These are phyloP conservation scores for Nitzschia putrida DNA, from an alignment of 108 stramenopile species.

Conservation along the genomic window DNA sequence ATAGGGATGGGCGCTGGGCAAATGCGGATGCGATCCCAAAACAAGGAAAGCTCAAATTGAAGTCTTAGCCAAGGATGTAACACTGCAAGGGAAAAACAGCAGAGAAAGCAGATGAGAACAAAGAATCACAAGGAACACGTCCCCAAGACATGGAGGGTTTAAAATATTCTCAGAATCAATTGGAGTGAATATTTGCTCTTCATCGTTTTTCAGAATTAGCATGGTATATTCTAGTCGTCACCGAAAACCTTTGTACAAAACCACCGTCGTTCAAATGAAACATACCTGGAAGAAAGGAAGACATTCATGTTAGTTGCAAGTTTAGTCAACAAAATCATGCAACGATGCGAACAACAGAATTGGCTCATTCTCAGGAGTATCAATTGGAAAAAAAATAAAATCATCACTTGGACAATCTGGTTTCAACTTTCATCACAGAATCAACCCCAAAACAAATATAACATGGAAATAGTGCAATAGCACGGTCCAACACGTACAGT, in stretches of 20 bases:
- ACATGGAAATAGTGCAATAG: no score
- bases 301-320: neutral
- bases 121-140: neutral
- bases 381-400: conserved; percentile 39
- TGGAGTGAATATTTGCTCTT: conserved; percentile 36
- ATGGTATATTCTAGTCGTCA: conserved; percentile 52
- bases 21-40: conserved; percentile 9
- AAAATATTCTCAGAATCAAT: conserved; percentile 40
- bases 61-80: conserved; percentile 11
- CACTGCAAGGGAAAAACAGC: neutral
- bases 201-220: conserved; percentile 53
- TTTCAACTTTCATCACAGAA: conserved; percentile 24
- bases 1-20: conserved; percentile 6
- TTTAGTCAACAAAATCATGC: no score
- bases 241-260: conserved; percentile 8
- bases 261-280: neutral
- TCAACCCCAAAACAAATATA: neutral
- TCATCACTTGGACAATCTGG: conserved; percentile 21
- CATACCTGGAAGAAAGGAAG: neutral
- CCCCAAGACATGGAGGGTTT: neutral
- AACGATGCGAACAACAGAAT: no score
- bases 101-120: conserved; percentile 5
- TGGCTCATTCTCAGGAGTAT: conserved; percentile 34
- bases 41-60: conserved; percentile 12
- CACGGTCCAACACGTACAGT: no score